phyloP scores from a whole-genome alignment of 768 basidiomycete genomes.

The Boletus edulis region DNA sequence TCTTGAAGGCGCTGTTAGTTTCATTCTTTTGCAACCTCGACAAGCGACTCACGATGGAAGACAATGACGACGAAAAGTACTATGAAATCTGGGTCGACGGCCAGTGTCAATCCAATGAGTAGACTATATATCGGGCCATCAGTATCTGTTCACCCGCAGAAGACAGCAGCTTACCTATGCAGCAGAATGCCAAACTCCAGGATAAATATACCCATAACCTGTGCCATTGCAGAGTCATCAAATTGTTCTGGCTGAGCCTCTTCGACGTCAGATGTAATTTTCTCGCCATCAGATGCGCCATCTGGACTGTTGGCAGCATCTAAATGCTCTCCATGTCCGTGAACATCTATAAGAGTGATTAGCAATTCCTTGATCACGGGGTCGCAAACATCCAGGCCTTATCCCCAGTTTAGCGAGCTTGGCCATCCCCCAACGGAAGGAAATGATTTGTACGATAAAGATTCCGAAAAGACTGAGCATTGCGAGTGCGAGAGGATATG shows the following conservation, averaged over 20 bases:
- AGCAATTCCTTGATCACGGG: not conserved
- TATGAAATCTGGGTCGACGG: slow-evolving; percentile 78
- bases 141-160: not conserved
- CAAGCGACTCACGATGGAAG: slow-evolving; percentile 78
- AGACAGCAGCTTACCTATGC: slow-evolving; percentile 51
- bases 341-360: slow-evolving; percentile 45
- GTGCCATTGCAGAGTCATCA: slow-evolving; percentile 53
- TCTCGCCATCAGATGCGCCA: slow-evolving; percentile 15
- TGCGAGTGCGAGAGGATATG: slow-evolving; percentile 79
- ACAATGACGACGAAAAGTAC: slow-evolving; percentile 86
- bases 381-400: slow-evolving; percentile 42
- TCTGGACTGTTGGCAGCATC: slow-evolving; percentile 76
- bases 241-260: slow-evolving; percentile 12
- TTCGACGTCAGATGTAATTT: slow-evolving; percentile 28
- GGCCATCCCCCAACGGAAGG: slow-evolving; percentile 82
- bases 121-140: slow-evolving; percentile 41
- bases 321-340: slow-evolving; percentile 59
- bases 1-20: slow-evolving; percentile 43
- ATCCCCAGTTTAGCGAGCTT: slow-evolving; percentile 68
- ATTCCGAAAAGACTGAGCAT: slow-evolving; percentile 79
- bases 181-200: slow-evolving; percentile 92
- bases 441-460: slow-evolving; percentile 82
- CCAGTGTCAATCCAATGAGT: slow-evolving; percentile 87
- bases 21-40: not conserved
- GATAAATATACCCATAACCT: slow-evolving; percentile 85